Conservation (phyloP, 2,329 filamentous ascomycete species). For the Calonectria hongkongensis region DNA sequence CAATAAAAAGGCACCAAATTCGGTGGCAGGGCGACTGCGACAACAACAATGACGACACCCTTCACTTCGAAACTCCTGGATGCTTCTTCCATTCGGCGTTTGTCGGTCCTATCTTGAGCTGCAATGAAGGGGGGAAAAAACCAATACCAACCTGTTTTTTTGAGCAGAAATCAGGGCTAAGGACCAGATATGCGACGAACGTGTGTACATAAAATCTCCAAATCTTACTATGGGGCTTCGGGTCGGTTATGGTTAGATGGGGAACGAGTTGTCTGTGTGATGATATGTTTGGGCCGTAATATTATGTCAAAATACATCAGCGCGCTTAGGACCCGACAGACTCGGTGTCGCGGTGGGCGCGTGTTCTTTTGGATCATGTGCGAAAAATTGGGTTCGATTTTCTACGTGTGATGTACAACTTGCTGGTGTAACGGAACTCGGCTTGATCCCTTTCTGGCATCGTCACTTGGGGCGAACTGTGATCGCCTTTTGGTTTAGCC, state of each 20-base stretch:
- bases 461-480: background rate
- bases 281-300: constrained; percentile 50
- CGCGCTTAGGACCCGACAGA: constrained; percentile 29
- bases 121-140: background rate
- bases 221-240: constrained; percentile 43
- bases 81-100: constrained; percentile 42
- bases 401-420: background rate
- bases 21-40: constrained; percentile 24
- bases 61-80: constrained; percentile 41
- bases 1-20: constrained; percentile 34
- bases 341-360: constrained; percentile 27
- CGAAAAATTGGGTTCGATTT: background rate
- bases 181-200: constrained; percentile 42
- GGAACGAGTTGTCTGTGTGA: constrained; percentile 42
- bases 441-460: background rate
- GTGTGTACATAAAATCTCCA: constrained; percentile 53
- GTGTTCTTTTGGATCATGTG: constrained; percentile 29
- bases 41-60: constrained; percentile 30
- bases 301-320: constrained; percentile 48
- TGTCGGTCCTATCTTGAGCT: constrained; percentile 26
- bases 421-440: background rate
- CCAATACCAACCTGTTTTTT: background rate
- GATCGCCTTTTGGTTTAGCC: background rate
- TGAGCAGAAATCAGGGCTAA: constrained; percentile 31
- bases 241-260: constrained; percentile 47